Evolutionary conservation across 225 moss, liverwort and hornwort species (phyloP).

Genomic region (Rhytidiadelphus loreus): DNA sequence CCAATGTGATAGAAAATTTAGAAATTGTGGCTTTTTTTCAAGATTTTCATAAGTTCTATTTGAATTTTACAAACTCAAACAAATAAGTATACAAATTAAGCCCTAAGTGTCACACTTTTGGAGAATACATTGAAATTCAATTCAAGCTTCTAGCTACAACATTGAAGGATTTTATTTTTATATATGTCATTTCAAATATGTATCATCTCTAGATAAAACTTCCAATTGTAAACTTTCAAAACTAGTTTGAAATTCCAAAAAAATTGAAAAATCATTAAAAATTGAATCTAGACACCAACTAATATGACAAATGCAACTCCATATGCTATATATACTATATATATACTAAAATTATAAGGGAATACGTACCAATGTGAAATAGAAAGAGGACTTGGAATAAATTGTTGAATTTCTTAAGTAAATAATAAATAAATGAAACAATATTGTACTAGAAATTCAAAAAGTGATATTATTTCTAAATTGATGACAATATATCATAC

Average conservation of each 20-base stretch:
- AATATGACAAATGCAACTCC: rapidly evolving
- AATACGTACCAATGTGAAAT: neutral
- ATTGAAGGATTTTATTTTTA: neutral
- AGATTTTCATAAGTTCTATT: neutral
- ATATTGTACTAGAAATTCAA: neutral
- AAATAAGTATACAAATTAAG: neutral
- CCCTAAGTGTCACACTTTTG: neutral
- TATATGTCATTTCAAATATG: too few relatives aligned
- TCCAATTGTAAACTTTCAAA: neutral
- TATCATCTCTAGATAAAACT: neutral
- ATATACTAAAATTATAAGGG: neutral
- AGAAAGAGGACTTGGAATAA: too few relatives aligned
- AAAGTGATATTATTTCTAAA: neutral
- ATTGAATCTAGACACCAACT: too few relatives aligned
- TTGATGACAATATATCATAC: neutral
- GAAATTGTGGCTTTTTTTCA: too few relatives aligned
- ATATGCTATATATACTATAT: neutral
- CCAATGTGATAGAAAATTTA: neutral
- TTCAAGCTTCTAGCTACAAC: neutral
- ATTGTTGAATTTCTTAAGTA: too few relatives aligned
- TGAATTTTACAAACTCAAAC: neutral
- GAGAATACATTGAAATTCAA: neutral
- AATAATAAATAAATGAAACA: neutral
- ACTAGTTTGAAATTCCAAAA: neutral
- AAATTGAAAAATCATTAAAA: neutral